Conservation (phyloP, 352 stramenopile species). For the Halophytophthora polymorphica region DNA sequence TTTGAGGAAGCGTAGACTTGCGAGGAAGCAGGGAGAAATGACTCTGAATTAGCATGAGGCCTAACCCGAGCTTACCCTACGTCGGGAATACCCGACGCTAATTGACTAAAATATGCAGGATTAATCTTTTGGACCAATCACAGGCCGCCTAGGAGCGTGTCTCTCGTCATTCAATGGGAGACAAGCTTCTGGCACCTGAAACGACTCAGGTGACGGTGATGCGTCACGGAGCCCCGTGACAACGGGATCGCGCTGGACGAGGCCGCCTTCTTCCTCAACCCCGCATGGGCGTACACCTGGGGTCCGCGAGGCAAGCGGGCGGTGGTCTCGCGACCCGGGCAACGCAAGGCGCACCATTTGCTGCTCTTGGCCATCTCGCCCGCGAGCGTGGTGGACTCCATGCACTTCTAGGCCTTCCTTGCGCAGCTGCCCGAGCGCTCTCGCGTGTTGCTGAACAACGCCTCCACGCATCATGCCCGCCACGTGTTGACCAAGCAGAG, state of each 20-base stretch:
- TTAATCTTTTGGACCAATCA: no score
- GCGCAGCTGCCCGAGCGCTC: neutral
- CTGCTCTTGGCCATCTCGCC: constrained; percentile 7
- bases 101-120: no score
- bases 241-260: constrained; percentile 12
- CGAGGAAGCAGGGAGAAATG: no score
- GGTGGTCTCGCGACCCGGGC: neutral
- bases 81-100: no score
- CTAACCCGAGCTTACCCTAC: no score
- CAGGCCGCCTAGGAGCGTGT: no score
- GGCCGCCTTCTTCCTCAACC: constrained; percentile 13
- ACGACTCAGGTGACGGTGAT: no score
- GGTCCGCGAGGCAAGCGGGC: constrained; percentile 2
- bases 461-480: constrained; percentile 1
- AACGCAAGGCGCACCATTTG: constrained; percentile 2
- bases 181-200: no score
- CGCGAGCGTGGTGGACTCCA: constrained; percentile 2
- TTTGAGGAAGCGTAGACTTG: no score
- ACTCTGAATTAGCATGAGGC: no score
- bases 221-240: no score
- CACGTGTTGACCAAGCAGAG: neutral
- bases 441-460: constrained; percentile 1
- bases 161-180: no score
- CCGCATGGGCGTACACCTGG: constrained; percentile 5
- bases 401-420: constrained; percentile 1